A percentile compares a stretch with the other conserved stretches of the same genome.
Evolutionary conservation across 2,329 filamentous ascomycete genomes (phyloP).

Genomic region (Alternaria sp.): DNA sequence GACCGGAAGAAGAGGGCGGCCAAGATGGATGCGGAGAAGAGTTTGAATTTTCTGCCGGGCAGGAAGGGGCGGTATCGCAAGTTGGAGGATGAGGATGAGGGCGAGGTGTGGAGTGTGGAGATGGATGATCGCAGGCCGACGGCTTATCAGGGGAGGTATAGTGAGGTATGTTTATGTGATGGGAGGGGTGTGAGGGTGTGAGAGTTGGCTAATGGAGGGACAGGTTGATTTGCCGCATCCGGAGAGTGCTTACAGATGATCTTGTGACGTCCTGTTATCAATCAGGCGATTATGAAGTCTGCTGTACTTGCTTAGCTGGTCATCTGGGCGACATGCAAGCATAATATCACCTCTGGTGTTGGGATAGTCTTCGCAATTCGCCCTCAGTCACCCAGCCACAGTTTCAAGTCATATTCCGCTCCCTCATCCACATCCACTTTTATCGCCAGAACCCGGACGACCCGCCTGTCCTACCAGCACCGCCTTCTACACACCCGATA

Average conservation of each 20-base stretch:
- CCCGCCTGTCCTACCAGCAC: too few species aligned
- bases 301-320: not conserved
- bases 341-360: not conserved
- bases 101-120: conserved; percentile 7
- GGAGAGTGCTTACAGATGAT: not conserved
- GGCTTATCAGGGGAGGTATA: not conserved
- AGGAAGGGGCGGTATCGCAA: conserved; percentile 3
- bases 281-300: not conserved
- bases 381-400: not conserved
- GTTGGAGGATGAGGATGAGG: conserved; percentile 5
- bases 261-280: not conserved
- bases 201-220: not conserved
- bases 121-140: conserved; percentile 5
- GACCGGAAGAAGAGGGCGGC: not conserved
- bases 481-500: too few species aligned
- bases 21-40: conserved; percentile 2
- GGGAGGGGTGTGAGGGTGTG: too few species aligned
- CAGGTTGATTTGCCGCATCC: not conserved
- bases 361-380: not conserved
- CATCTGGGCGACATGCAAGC: not conserved
- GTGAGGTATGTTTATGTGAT: not conserved
- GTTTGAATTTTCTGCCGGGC: not conserved
- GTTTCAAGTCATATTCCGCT: too few species aligned
- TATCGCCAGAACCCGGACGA: too few species aligned
- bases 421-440: too few species aligned